Base-by-base conservation (phyloP, 1,284 basidiomycete species). In the Ustilago trichophora region DNA sequence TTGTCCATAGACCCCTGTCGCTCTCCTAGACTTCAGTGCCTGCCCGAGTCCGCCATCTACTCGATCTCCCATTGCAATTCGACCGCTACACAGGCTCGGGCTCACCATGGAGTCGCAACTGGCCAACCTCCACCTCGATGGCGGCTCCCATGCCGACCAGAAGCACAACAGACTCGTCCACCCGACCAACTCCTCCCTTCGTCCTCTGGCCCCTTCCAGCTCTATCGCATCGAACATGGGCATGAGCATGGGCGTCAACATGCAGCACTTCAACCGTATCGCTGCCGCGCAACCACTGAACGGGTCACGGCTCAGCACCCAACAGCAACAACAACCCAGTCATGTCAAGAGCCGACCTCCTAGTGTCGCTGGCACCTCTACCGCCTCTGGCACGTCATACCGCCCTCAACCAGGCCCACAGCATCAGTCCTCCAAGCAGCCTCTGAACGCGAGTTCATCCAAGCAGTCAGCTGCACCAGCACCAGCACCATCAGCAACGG, bases 251-350 rank as follows among this genome's bases (percentile, higher is more conserved):
- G 60, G 60, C 18, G 60, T 57, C 49, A 68, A 68, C 40, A 68
- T 68, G 65, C 65, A 68, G 37, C 65, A 68, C 22, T 68, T 68
- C 34, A 68, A 62, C 34, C 57, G 65, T 15, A 53, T 68, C 18
- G 64, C 64, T 40, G 57, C 64, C 19, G 43, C 35, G 1, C 67
- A 70, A 31, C 48, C 60, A 2, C 36, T 70, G 16, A 60, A 64
- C 33, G 56, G 45, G 0, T 47, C 58, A 6, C 29, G 65, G 26
- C 38, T 48, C 12, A 67, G 58, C 46, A 47, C 53, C 1, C 63
- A 71, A 33, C 47, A 52, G n/a, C 21, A 44, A 37, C 16, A 32
- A 32, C 19, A 34, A n/a, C n/a, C n/a, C n/a, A n/a, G n/a, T n/a
- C n/a, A 25, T 16, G 24, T 35, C 42, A 62, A 57, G 38, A 65